Conservation (phyloP, 495 filamentous ascomycete genomes). For the Penicillium arizonense region DNA sequence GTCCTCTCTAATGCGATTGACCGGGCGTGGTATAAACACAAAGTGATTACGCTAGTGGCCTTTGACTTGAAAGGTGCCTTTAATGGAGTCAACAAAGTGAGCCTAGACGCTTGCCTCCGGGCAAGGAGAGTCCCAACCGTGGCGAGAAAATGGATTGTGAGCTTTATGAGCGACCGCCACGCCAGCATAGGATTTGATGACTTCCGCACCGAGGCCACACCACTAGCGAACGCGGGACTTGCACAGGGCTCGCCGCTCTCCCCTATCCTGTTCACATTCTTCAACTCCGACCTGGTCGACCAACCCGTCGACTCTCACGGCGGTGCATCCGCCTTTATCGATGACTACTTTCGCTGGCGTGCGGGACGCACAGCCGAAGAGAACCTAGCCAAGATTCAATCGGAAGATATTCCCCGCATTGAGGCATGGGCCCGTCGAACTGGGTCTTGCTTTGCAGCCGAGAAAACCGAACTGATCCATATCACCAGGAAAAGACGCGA, state of each 20-base stretch:
- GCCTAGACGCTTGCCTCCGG: slow-evolving; percentile 16
- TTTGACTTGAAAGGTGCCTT: slow-evolving; percentile 33
- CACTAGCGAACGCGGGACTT: slow-evolving; percentile 21
- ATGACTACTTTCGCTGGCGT: slow-evolving; percentile 24
- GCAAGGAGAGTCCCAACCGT: slow-evolving; percentile 18
- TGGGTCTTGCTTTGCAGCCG: slow-evolving; percentile 13
- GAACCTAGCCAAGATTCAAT: slow-evolving; percentile 16
- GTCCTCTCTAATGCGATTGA: slow-evolving; percentile 23
- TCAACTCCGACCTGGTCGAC: slow-evolving; percentile 24
- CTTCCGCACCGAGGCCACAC: slow-evolving; percentile 10
- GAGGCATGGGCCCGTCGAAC: slow-evolving; percentile 15
- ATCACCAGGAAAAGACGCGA: slow-evolving; percentile 16
- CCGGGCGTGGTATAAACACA: slow-evolving; percentile 19
- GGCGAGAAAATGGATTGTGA: slow-evolving; percentile 17
- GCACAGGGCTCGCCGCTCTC: slow-evolving; percentile 27
- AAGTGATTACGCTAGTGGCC: slow-evolving; percentile 18
- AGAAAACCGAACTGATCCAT: slow-evolving; percentile 30
- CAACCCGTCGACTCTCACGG: slow-evolving; percentile 16
- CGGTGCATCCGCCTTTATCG: slow-evolving; percentile 22
- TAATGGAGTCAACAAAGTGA: slow-evolving; percentile 23
- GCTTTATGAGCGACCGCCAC: slow-evolving; percentile 22
- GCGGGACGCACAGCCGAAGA: slow-evolving; percentile 14
- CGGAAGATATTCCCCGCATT: slow-evolving; percentile 10
- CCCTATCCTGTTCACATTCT: slow-evolving; percentile 27
- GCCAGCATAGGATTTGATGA: slow-evolving; percentile 25